phyloP scores from a whole-genome alignment of 352 stramenopile species.

The Pythium scleroteichum region DNA sequence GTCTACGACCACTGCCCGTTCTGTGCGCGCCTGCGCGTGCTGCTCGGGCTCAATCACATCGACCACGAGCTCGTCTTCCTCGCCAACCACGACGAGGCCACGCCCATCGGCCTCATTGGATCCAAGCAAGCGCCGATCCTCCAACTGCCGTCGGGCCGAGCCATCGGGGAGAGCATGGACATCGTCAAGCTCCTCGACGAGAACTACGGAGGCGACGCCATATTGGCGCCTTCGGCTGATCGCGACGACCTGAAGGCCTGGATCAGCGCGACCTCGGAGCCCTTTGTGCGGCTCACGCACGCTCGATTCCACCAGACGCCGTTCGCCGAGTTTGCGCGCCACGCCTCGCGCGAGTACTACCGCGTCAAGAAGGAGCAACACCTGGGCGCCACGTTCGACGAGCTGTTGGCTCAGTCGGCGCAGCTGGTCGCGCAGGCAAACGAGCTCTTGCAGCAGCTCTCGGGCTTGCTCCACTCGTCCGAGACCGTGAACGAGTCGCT shows the following conservation, averaged over 20 bases:
- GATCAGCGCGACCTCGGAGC: constrained; percentile 39
- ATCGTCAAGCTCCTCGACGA: constrained; percentile 46
- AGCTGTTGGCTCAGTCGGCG: constrained; percentile 38
- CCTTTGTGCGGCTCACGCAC: constrained; percentile 42
- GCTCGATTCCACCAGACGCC: constrained; percentile 47
- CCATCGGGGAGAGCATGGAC: constrained; percentile 43
- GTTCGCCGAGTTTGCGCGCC: constrained; percentile 47
- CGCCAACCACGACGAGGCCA: constrained; percentile 44
- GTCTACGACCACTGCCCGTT: constrained; percentile 65
- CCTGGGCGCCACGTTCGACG: constrained; percentile 42
- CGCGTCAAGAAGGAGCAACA: constrained; percentile 58
- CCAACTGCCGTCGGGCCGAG: constrained; percentile 22
- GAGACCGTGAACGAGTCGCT: constrained; percentile 42
- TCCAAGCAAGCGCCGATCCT: constrained; percentile 37
- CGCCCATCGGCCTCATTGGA: constrained; percentile 37
- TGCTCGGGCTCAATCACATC: constrained; percentile 46
- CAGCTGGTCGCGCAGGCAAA: constrained; percentile 46
- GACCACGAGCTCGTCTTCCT: constrained; percentile 38
- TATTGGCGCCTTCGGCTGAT: constrained; percentile 33
- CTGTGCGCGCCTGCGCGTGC: constrained; percentile 53
- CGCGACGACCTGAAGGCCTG: constrained; percentile 46
- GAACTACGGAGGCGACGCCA: constrained; percentile 32
- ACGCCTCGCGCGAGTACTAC: constrained; percentile 53
- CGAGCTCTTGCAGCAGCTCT: constrained; percentile 36
- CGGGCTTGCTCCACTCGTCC: constrained; percentile 38